A percentile compares a stretch with the other conserved stretches of the same genome.
Conservation (phyloP, 306 rosid species). For the Corylus avellana region DNA sequence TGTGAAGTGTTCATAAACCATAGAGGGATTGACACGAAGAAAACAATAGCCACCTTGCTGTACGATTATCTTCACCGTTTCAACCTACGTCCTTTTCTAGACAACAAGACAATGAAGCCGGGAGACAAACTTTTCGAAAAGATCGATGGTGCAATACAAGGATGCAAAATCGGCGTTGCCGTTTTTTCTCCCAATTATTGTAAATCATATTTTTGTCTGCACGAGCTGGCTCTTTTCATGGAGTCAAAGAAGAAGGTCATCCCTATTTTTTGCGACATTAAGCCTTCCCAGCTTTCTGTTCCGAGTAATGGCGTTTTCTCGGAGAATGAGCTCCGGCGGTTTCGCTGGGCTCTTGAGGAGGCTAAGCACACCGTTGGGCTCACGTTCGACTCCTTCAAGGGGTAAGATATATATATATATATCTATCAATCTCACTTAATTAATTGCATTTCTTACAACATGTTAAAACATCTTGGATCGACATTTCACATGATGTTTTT, state of each 20-base stretch:
- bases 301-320: conserved; percentile 34
- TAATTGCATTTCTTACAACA: too few species aligned
- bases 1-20: conserved; percentile 87
- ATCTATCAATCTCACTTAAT: too few species aligned
- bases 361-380: conserved; percentile 69
- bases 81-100: conserved; percentile 63
- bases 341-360: conserved; percentile 62
- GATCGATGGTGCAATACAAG: conserved; percentile 56
- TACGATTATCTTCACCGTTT: conserved; percentile 56
- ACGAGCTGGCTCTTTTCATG: conserved; percentile 70
- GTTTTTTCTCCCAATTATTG: conserved; percentile 78
- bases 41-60: conserved; percentile 59
- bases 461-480: too few species aligned
- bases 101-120: conserved; percentile 79
- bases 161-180: conserved; percentile 71
- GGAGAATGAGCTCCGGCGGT: conserved; percentile 38
- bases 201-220: conserved; percentile 82
- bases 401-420: conserved; percentile 34
- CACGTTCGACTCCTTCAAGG: conserved; percentile 63
- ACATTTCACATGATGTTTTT: too few species aligned
- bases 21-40: conserved; percentile 72
- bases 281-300: conserved; percentile 67
- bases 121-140: conserved; percentile 86
- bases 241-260: conserved; percentile 69
- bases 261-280: conserved; percentile 81